Conservation (phyloP, 2,329 filamentous ascomycete species). For the Fusarium tuaranense region DNA sequence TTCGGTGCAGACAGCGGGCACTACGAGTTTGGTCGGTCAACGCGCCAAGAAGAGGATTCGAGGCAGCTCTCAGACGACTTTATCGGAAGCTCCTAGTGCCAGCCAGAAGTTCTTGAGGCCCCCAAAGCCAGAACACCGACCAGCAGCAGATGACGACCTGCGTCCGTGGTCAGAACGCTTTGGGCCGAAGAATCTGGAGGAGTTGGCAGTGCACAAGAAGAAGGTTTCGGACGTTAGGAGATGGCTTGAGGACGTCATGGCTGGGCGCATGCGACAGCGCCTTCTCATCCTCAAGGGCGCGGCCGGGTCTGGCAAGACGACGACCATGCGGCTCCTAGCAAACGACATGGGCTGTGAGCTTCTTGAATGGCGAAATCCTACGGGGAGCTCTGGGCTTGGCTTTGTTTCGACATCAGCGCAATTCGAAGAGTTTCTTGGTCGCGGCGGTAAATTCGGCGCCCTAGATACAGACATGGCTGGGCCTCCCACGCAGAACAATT, state of each 20-base stretch:
- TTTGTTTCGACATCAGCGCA: constrained; percentile 79
- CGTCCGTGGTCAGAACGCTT: constrained; percentile 92
- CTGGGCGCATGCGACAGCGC: constrained; percentile 74
- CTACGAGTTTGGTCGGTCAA: constrained; percentile 66
- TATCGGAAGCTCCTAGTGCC: constrained; percentile 44
- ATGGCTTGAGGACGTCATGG: constrained; percentile 83
- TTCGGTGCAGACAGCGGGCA: constrained; percentile 61
- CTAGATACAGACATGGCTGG: constrained; percentile 62
- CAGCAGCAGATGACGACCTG: constrained; percentile 62
- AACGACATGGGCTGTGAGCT: constrained; percentile 81
- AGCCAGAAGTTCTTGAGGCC: constrained; percentile 67
- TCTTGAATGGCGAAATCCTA: constrained; percentile 91
- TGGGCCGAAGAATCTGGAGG: constrained; percentile 78
- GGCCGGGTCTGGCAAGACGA: constrained; percentile 93
- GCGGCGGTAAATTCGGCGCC: constrained; percentile 83
- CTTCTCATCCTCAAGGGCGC: constrained; percentile 89
- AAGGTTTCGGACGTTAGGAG: constrained; percentile 88
- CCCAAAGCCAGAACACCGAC: constrained; percentile 45
- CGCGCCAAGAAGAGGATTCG: constrained; percentile 66
- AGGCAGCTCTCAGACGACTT: constrained; percentile 45
- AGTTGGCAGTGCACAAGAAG: constrained; percentile 93
- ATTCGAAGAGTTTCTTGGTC: constrained; percentile 91
- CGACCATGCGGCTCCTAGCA: constrained; percentile 82
- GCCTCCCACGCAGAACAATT: constrained; percentile 44
- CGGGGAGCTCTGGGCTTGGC: constrained; percentile 68